Conservation (phyloP, 148 eudicot species). For the Fagopyrum esculentum region DNA sequence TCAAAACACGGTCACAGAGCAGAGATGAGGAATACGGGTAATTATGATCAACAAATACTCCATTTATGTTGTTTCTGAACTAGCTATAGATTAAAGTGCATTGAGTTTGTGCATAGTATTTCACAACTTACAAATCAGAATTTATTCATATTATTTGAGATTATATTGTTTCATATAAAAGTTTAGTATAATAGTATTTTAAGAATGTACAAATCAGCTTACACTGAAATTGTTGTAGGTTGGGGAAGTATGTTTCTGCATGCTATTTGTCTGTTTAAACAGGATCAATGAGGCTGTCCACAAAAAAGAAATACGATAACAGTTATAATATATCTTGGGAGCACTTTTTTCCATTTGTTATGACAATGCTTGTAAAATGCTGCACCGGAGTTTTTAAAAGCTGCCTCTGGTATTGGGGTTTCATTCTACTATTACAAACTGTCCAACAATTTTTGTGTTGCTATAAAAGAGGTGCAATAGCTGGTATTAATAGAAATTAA, state of each 20-base stretch:
- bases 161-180: not conserved
- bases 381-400: not conserved
- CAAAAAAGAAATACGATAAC: not conserved
- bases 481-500: not conserved
- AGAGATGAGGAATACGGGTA: conserved; percentile 30
- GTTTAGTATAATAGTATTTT: not conserved
- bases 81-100: not conserved
- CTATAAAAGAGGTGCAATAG: not conserved
- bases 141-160: not conserved
- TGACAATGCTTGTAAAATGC: not conserved
- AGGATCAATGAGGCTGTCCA: not conserved
- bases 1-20: conserved; percentile 16
- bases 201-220: not conserved
- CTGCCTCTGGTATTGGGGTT: not conserved
- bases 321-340: not conserved
- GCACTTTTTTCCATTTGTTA: not conserved
- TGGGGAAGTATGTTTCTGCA: not conserved
- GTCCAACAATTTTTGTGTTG: not conserved
- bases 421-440: not conserved
- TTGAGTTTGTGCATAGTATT: not conserved
- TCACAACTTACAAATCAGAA: not conserved
- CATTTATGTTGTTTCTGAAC: not conserved
- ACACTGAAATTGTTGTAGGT: not conserved
- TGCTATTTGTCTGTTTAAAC: not conserved
- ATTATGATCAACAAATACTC: not conserved